Evolutionary conservation across 805 yeast species (phyloP).

Genomic region (Nakazawaea wyomingensis): DNA sequence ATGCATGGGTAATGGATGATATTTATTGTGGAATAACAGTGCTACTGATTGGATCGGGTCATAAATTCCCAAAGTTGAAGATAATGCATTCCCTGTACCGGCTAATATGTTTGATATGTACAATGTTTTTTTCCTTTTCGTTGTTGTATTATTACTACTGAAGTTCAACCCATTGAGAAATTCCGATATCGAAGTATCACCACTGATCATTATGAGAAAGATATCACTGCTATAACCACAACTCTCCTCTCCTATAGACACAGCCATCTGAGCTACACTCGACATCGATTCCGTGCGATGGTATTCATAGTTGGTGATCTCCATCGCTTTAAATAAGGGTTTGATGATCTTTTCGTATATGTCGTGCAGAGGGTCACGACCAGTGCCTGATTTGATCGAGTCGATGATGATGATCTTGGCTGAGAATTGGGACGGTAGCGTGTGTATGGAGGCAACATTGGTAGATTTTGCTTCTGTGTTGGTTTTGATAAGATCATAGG

Average conservation of each 20-base stretch:
- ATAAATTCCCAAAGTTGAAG: slow-evolving; percentile 48
- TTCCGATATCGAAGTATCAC: slow-evolving; percentile 83
- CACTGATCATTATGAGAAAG: slow-evolving; percentile 64
- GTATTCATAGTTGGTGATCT: slow-evolving; percentile 34
- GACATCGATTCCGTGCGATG: slow-evolving; percentile 34
- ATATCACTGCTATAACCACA: slow-evolving; percentile 16
- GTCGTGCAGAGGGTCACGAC: slow-evolving; percentile 27
- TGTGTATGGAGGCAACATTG: background rate
- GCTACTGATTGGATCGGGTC: slow-evolving; percentile 30
- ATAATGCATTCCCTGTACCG: slow-evolving; percentile 86
- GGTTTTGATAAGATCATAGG: background rate
- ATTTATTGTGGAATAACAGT: slow-evolving; percentile 25
- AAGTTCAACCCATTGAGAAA: slow-evolving; percentile 44
- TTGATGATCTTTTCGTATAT: slow-evolving; percentile 37
- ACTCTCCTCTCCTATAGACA: too few relatives aligned
- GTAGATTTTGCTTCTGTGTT: background rate
- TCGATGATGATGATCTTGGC: slow-evolving; percentile 32
- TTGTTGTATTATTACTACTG: slow-evolving; percentile 16
- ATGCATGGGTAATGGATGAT: slow-evolving; percentile 39
- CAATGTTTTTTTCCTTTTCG: background rate
- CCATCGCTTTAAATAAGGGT: slow-evolving; percentile 41
- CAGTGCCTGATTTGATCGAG: slow-evolving; percentile 45
- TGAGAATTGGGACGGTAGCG: slow-evolving; percentile 2
- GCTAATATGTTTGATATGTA: slow-evolving; percentile 49
- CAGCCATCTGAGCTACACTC: slow-evolving; percentile 38